These are phyloP conservation scores for Pezicula carpinea DNA, from an alignment of 2,329 filamentous ascomycete genomes.

Conservation along the genomic window DNA sequence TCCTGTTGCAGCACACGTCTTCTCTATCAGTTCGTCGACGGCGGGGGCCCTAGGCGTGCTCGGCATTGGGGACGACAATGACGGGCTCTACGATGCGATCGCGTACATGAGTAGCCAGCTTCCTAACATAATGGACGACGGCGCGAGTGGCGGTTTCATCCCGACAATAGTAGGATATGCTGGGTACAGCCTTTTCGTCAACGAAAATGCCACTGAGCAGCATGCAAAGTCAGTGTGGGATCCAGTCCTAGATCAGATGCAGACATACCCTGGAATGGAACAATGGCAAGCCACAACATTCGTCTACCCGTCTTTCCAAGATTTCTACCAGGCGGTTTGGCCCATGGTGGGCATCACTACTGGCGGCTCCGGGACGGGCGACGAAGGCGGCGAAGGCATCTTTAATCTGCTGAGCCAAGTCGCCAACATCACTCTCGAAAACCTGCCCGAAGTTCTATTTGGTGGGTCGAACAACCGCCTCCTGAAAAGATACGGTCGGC, in stretches of 20 bases:
- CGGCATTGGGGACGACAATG: background rate
- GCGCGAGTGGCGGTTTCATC: background rate
- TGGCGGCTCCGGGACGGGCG: background rate
- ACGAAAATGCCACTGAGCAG: background rate
- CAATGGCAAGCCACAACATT: slow-evolving; percentile 1
- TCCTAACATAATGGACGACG: background rate
- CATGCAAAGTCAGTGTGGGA: slow-evolving; percentile 1
- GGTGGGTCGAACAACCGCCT: no score
- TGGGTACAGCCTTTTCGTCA: background rate
- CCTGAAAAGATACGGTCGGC: no score
- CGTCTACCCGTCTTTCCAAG: background rate
- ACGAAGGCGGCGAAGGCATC: background rate
- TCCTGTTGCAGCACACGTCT: background rate
- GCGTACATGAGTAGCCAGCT: background rate
- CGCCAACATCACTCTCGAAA: no score
- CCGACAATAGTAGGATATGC: background rate
- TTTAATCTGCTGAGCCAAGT: no score
- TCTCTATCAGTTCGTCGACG: slow-evolving; percentile 2
- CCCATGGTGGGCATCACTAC: no score
- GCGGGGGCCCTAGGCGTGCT: no score
- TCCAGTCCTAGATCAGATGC: background rate
- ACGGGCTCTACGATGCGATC: background rate
- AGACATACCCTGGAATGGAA: background rate
- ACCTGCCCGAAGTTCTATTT: no score
- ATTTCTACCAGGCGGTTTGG: slow-evolving; percentile 1